Evolutionary conservation across 2,329 filamentous ascomycete genomes (phyloP).

Genomic region (Elsinoe perseae): DNA sequence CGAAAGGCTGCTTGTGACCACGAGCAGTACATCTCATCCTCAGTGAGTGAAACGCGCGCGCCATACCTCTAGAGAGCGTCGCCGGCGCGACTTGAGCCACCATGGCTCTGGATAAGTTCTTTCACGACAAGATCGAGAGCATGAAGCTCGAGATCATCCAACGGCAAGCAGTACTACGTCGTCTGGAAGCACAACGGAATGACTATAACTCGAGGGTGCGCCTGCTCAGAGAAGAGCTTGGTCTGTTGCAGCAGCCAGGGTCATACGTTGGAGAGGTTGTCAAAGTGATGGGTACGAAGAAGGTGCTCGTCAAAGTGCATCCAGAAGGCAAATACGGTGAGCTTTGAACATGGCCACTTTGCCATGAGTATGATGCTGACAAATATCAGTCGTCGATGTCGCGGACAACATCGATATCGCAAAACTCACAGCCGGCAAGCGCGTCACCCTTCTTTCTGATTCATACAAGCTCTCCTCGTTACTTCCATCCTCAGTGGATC

Average conservation of each 20-base stretch:
- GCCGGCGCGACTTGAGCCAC: conserved; percentile 34
- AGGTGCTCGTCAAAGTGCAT: conserved; percentile 97
- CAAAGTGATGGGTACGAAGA: conserved; percentile 99
- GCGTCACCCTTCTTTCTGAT: conserved; percentile 91
- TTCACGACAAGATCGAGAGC: conserved; percentile 99
- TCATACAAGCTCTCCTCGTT: conserved; percentile 99
- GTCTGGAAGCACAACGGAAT: conserved; percentile 94
- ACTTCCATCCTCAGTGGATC: conserved; percentile 94
- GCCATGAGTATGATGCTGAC: not conserved
- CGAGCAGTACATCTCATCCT: not conserved
- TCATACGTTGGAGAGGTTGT: conserved; percentile 99
- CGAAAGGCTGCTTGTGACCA: not conserved
- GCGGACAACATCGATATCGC: conserved; percentile 87
- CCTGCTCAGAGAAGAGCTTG: conserved; percentile 87
- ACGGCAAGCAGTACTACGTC: conserved; percentile 87
- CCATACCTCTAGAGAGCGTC: conserved; percentile 5
- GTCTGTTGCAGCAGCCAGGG: conserved; percentile 89
- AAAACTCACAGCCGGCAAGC: conserved; percentile 96
- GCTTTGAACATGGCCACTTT: conserved; percentile 26
- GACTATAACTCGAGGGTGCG: conserved; percentile 99
- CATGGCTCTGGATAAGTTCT: conserved; percentile 99
- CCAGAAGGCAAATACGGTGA: conserved; percentile 98
- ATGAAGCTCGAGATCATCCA: conserved; percentile 99
- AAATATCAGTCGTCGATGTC: conserved; percentile 77
- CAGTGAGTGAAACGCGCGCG: not conserved